A percentile compares a stretch with the other conserved stretches of the same genome.
Conservation (phyloP, 768 basidiomycete genomes). For the Cyclocybe cylindracea region DNA sequence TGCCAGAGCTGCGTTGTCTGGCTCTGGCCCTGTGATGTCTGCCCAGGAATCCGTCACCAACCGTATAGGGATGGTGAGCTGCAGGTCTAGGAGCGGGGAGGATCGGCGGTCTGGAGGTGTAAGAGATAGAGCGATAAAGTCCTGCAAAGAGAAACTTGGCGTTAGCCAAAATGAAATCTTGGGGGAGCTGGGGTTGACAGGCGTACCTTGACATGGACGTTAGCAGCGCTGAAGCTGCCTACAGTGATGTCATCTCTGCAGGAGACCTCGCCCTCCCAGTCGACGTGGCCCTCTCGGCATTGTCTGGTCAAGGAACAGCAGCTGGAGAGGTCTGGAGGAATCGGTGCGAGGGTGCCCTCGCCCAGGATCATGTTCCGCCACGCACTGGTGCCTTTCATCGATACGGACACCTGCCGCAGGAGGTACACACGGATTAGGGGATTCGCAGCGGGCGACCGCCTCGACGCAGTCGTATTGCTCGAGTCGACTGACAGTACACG, state of each 20-base stretch:
- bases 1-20: slow-evolving; percentile 4
- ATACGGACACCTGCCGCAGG: slow-evolving; percentile 47
- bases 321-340: slow-evolving; percentile 36
- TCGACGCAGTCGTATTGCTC: slow-evolving; percentile 12
- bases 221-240: slow-evolving; percentile 47
- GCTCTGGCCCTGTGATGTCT: slow-evolving; percentile 16
- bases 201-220: slow-evolving; percentile 44
- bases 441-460: slow-evolving; percentile 11
- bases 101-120: slow-evolving; percentile 36
- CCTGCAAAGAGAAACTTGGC: slow-evolving; percentile 34
- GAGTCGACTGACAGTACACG: slow-evolving; percentile 24
- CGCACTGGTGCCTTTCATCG: slow-evolving; percentile 33
- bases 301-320: slow-evolving; percentile 19
- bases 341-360: slow-evolving; percentile 48
- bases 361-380: slow-evolving; percentile 45
- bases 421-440: slow-evolving; percentile 49
- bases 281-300: slow-evolving; percentile 42
- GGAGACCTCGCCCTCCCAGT: slow-evolving; percentile 60
- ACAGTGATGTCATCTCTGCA: slow-evolving; percentile 35
- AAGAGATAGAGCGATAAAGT: slow-evolving; percentile 55
- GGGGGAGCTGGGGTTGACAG: neutral
- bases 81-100: slow-evolving; percentile 36
- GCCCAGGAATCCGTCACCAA: slow-evolving; percentile 59
- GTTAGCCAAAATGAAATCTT: slow-evolving; percentile 5
- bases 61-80: slow-evolving; percentile 52